phyloP scores from a whole-genome alignment of 148 eudicot genomes.

The Chenopodium album region DNA sequence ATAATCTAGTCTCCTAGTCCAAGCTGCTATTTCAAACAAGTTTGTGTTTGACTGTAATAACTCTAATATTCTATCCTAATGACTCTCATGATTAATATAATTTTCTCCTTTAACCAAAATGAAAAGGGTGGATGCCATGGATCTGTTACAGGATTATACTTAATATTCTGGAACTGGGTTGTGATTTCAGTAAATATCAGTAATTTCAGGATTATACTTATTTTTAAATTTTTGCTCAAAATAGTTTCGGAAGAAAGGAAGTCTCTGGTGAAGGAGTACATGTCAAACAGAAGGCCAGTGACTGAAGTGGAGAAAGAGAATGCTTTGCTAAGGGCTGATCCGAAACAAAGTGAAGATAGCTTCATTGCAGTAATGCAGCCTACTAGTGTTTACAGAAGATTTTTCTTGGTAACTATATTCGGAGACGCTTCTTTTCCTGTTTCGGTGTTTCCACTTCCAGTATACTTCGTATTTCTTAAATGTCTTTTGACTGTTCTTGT shows the following conservation, averaged over 20 bases:
- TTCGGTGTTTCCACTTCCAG: not conserved
- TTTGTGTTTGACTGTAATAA: no score
- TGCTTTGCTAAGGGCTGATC: constrained; percentile 25
- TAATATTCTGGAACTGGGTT: not conserved
- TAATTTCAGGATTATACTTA: not conserved
- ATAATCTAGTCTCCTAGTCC: no score
- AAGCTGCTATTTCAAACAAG: no score
- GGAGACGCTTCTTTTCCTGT: not conserved
- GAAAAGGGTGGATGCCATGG: no score
- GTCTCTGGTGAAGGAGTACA: constrained; percentile 18
- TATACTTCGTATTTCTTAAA: not conserved
- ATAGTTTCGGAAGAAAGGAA: constrained; percentile 7
- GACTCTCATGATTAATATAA: no score
- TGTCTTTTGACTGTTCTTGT: not conserved
- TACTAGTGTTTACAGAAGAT: constrained; percentile 33
- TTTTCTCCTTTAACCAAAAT: not conserved
- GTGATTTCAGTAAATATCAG: no score
- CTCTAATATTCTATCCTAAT: no score
- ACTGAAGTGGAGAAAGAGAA: constrained; percentile 22
- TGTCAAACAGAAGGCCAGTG: constrained; percentile 30
- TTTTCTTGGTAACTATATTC: constrained; percentile 24
- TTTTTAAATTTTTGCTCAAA: not conserved
- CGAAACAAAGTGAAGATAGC: constrained; percentile 22
- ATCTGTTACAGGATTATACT: not conserved
- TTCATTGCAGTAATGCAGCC: constrained; percentile 34